A percentile compares a stretch with the other conserved stretches of the same genome.
Evolutionary conservation across 495 filamentous ascomycete genomes (phyloP).

Genomic region (Xylaria grammica): DNA sequence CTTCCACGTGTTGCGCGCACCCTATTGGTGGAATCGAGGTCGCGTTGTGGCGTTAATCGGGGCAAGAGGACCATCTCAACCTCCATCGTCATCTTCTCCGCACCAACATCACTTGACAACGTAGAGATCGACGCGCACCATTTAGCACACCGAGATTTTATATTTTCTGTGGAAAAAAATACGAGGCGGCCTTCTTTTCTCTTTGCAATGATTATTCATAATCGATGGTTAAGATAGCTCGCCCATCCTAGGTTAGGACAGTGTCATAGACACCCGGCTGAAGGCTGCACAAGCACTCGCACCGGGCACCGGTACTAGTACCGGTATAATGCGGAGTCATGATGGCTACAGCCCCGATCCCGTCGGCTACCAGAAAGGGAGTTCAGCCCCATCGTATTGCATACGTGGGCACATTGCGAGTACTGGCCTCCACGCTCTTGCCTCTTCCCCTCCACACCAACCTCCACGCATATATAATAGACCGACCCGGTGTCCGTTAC

Average conservation of each 20-base stretch:
- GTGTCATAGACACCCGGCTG: no score
- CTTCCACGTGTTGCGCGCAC: background rate
- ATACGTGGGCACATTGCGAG: background rate
- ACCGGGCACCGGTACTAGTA: background rate
- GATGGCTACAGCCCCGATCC: background rate
- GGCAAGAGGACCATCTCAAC: background rate
- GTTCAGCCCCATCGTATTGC: background rate
- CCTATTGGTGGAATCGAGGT: conserved; percentile 5
- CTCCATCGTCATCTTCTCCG: background rate
- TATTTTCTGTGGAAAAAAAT: background rate
- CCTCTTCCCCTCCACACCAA: no score
- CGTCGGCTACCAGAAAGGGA: background rate
- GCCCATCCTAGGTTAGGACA: no score
- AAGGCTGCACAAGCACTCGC: no score
- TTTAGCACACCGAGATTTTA: background rate
- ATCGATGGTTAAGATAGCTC: no score
- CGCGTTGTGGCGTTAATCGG: background rate
- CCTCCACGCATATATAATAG: no score
- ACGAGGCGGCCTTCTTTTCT: background rate
- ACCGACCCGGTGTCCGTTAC: no score
- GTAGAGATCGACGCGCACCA: background rate
- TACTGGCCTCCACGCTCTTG: no score
- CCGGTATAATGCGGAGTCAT: background rate
- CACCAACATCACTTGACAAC: background rate
- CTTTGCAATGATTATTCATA: background rate